phyloP scores from a whole-genome alignment of 495 filamentous ascomycete genomes.

The Halenospora varia region DNA sequence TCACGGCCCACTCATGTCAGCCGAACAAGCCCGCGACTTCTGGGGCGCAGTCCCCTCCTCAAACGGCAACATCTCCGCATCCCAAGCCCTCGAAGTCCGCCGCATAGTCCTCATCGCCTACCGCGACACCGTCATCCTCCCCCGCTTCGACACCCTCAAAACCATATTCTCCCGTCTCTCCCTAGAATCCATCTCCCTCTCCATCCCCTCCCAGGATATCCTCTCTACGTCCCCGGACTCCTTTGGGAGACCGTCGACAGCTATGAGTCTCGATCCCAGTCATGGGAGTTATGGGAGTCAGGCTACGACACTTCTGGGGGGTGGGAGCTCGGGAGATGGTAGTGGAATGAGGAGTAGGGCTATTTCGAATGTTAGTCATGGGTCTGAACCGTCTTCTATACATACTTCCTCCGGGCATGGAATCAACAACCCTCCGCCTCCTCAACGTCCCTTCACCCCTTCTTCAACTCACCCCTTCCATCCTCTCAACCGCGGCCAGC shows the following conservation, averaged over 20 bases:
- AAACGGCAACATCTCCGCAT: slow-evolving; percentile 25
- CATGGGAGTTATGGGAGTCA: slow-evolving; percentile 72
- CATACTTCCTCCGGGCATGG: slow-evolving; percentile 28
- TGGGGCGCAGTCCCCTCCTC: slow-evolving; percentile 57
- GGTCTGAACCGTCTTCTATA: slow-evolving; percentile 31
- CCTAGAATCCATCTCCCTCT: slow-evolving; percentile 50
- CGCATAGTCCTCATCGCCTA: slow-evolving; percentile 86
- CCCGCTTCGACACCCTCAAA: slow-evolving; percentile 79
- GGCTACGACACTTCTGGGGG: slow-evolving; percentile 63
- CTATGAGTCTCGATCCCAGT: slow-evolving; percentile 66
- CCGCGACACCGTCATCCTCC: slow-evolving; percentile 82
- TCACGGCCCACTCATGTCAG: slow-evolving; percentile 67
- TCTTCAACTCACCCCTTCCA: slow-evolving; percentile 38
- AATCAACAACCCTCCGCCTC: slow-evolving; percentile 20
- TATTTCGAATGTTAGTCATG: slow-evolving; percentile 82
- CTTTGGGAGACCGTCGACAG: slow-evolving; percentile 56
- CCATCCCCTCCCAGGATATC: slow-evolving; percentile 8
- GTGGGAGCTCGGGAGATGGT: slow-evolving; percentile 43
- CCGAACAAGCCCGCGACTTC: slow-evolving; percentile 78
- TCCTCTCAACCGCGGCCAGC: slow-evolving; percentile 10
- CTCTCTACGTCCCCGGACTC: slow-evolving; percentile 25
- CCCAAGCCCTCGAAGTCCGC: slow-evolving; percentile 71
- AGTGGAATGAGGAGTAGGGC: slow-evolving; percentile 58
- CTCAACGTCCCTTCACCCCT: slow-evolving; percentile 51
- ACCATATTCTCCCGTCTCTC: slow-evolving; percentile 86